Conservation (phyloP, 768 basidiomycete genomes). For the Pholiota conissans region DNA sequence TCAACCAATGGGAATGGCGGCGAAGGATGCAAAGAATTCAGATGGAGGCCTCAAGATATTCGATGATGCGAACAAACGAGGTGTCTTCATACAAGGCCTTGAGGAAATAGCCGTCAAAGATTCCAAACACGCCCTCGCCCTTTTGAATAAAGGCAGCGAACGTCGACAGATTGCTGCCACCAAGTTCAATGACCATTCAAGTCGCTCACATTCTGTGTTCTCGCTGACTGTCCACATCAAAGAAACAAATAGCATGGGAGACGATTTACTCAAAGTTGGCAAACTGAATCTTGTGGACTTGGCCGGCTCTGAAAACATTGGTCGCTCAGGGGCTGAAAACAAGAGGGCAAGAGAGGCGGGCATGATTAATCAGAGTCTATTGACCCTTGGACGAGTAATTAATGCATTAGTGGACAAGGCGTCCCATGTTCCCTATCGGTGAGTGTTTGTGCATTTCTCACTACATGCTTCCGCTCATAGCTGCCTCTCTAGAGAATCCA, state of each 20-base stretch:
- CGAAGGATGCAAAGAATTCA: constrained; percentile 45
- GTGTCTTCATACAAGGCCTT: constrained; percentile 92
- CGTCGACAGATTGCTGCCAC: constrained; percentile 93
- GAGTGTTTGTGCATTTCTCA: constrained; percentile 15
- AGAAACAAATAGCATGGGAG: constrained; percentile 72
- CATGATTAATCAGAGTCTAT: constrained; percentile 96
- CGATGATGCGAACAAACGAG: constrained; percentile 85
- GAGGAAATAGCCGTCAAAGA: constrained; percentile 88
- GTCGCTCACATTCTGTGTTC: constrained; percentile 97
- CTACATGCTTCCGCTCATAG: neutral
- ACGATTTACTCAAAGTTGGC: constrained; percentile 89
- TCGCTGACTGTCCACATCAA: constrained; percentile 94
- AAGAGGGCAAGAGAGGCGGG: constrained; percentile 95
- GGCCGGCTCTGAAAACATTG: constrained; percentile 97
- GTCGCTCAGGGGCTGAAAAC: constrained; percentile 92
- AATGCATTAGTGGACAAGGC: constrained; percentile 93
- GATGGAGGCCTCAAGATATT: constrained; percentile 81
- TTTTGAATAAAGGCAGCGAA: constrained; percentile 87
- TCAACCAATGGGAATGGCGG: constrained; percentile 79
- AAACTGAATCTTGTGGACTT: constrained; percentile 97
- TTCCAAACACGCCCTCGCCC: constrained; percentile 76
- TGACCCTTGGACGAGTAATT: constrained; percentile 97
- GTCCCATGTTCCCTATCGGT: constrained; percentile 94
- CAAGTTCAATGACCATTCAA: constrained; percentile 96
- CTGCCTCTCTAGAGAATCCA: constrained; percentile 71